phyloP scores from a whole-genome alignment of 257 asterid species.

The Gynochthodes officinalis region DNA sequence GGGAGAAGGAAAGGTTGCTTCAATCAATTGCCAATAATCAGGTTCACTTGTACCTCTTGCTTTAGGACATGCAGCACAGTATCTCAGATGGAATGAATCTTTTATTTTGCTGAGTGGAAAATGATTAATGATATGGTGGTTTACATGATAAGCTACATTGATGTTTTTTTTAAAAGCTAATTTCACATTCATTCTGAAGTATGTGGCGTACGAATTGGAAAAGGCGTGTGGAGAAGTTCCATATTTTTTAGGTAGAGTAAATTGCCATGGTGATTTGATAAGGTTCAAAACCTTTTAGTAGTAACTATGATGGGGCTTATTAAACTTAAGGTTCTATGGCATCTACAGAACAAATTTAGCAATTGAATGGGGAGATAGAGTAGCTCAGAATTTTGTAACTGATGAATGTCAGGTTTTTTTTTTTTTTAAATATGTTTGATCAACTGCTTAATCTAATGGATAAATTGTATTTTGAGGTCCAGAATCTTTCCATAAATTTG shows the following conservation, averaged over 20 bases:
- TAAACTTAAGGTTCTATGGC: background rate
- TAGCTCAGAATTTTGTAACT: background rate
- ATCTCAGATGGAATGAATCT: constrained; percentile 5
- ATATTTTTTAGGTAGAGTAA: background rate
- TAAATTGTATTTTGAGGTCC: background rate
- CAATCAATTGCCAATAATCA: constrained; percentile 93
- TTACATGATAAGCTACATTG: background rate
- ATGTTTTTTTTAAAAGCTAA: background rate
- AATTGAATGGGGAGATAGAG: background rate
- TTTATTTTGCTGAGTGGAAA: background rate
- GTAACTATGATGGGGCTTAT: background rate
- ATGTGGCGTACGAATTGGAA: background rate
- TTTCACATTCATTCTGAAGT: background rate
- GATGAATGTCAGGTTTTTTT: background rate
- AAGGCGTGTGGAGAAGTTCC: background rate
- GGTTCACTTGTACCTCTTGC: constrained; percentile 37
- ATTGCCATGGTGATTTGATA: background rate
- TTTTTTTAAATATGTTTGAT: background rate
- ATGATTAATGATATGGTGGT: background rate
- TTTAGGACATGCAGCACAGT: constrained; percentile 14
- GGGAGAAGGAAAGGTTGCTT: constrained; percentile 93
- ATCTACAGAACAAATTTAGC: background rate
- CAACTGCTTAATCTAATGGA: background rate
- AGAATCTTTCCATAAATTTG: background rate
- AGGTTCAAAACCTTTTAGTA: background rate